Base-by-base conservation (phyloP, 75 land plant genomes). In the Sequoia sempervirens region DNA sequence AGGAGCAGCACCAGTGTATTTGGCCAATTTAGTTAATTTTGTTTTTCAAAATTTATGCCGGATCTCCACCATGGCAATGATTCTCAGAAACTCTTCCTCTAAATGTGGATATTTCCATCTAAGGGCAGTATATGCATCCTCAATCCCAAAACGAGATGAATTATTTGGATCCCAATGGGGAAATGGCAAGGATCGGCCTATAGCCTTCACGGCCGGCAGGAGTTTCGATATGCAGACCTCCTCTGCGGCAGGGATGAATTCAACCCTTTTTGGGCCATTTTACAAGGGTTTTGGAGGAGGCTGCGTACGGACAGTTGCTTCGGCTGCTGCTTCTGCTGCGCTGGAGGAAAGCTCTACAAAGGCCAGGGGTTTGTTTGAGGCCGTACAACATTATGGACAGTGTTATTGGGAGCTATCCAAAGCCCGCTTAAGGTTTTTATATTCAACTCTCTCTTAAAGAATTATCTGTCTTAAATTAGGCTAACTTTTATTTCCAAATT, bases 401-500 rank as follows among this genome's bases (percentile, higher is more conserved):
- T 95, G 97, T 81, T 95, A 93, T 46, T 95, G 91, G 91, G 97
- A 95, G 84, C 94, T 95, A 52, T 93, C 97, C 40, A 95, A 95
- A 75, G 94, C 95, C 82, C 89, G 89, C 0, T 90, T 95, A 64
- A 95, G 97, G 95, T 91, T 34, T 84, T 69, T 83, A 5, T 40
- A 2, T 80, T 30, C 43, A 20, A 8, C 11, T 4, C 15, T 34
- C 14, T 32, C 32, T 8, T 45, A 81, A 38, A 79, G 10, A 18
- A 14, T 34, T 38, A 37, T 18, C 6, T 6, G n/a, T 61, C 28
- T 61, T 23, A 26, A 20, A 37, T 40, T 20, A 40, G 45, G 26
- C 43, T 75, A 75, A 32, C 20, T 20, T 75, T 75, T 18, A 18
- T 75, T 38, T 23, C 36, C 14, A 32, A 7, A 70, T 32, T 32